Base-by-base conservation (phyloP, 2,329 filamentous ascomycete genomes). In the Huntiella decipiens region DNA sequence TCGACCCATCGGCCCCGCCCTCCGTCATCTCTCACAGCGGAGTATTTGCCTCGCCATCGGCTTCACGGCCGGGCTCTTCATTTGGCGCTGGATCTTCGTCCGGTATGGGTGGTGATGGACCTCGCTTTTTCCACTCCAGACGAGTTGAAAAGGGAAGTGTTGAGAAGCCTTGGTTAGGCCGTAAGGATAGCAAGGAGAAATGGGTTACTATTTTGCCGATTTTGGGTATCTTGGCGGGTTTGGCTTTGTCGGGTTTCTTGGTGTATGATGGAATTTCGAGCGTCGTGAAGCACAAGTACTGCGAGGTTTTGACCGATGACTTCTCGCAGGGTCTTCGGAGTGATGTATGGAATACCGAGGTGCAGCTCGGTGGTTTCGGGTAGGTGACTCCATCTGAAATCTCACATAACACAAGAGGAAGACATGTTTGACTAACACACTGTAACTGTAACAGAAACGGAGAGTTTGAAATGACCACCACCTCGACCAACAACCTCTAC, bases 151-250 rank as follows among this genome's bases (percentile, higher is more conserved):
- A 84, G 58, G 81, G 74, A 37, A 73, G 82, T 42, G 61, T 83
- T 3, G 78, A 85, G 57, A 79, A 82, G 62, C 80, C 83, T 10
- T 91, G 84, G 84, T 61, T 80, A 35, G 61, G 71, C n/a, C 78
- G 77, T 57, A 75, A 67, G 48, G 79, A 87, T 53, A 77, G 79
- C 10, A 80, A 77, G 58, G 81, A 88, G 67, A 91, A 85, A 64
- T 91, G 83, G 83, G 77, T 84, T 6, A 86, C 79, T 2, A 85
- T 88, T 51, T 71, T 92, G 48, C 83, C 83, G 2, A 57, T 86
- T 37, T 58, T 84, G 17, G 83, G 82, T 40, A 73, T 91, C 43
- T 41, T 77, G 3, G 50, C 86, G 11, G 84, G 84, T 11, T 58
- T 88, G 33, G 71, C 59, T 2, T 63, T 87, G 36, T 73, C 79